Percentiles rank a stretch among this genome's conserved stretches.
Evolutionary conservation across 306 rosid genomes (phyloP).

Genomic region (Prunus padus): DNA sequence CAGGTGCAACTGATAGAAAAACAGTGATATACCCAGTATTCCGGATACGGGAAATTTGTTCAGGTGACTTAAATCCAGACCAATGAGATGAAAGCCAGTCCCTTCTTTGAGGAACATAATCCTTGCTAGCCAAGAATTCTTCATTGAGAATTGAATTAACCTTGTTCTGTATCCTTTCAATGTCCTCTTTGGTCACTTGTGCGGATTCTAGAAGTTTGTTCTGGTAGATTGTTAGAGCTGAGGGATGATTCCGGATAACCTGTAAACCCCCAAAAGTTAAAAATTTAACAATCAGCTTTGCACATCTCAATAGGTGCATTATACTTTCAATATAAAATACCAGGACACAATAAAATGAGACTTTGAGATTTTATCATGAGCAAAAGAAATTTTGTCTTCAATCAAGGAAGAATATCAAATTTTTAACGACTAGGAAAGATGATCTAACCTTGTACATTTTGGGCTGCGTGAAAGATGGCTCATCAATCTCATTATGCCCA

Average conservation of each 20-base stretch:
- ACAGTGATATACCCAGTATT: slow-evolving; percentile 75
- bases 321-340: not conserved
- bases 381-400: not conserved
- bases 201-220: slow-evolving; percentile 77
- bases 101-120: slow-evolving; percentile 78
- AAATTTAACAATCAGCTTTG: slow-evolving; percentile 26
- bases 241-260: slow-evolving; percentile 82
- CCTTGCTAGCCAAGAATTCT: slow-evolving; percentile 90
- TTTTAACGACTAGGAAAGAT: not conserved
- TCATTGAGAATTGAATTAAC: slow-evolving; percentile 74
- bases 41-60: slow-evolving; percentile 85
- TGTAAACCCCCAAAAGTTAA: slow-evolving; percentile 30
- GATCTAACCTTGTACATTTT: slow-evolving; percentile 88
- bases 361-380: not conserved
- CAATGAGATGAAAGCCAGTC: slow-evolving; percentile 99
- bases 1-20: slow-evolving; percentile 14
- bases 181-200: slow-evolving; percentile 61
- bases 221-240: slow-evolving; percentile 82
- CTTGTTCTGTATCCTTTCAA: slow-evolving; percentile 66
- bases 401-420: slow-evolving; percentile 16
- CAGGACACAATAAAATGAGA: not conserved
- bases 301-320: slow-evolving; percentile 5
- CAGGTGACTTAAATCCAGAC: slow-evolving; percentile 95
- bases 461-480: slow-evolving; percentile 97
- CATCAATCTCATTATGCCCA: slow-evolving; percentile 98